Conservation (phyloP, 2,329 filamentous ascomycete genomes). For the Alternaria dauci region DNA sequence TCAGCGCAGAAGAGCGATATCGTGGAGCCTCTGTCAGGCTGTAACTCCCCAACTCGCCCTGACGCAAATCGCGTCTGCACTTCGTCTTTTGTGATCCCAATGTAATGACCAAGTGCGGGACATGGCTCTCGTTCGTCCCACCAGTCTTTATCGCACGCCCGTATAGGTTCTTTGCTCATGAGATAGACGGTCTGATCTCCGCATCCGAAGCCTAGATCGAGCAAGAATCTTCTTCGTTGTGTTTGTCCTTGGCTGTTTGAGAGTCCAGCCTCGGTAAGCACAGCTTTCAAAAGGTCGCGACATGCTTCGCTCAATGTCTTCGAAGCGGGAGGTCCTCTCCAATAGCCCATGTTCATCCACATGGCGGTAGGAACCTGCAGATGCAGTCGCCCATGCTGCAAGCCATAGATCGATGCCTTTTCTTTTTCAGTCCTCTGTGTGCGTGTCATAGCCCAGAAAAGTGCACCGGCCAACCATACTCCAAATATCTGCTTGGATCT, state of each 20-base stretch:
- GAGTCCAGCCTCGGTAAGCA: constrained; percentile 57
- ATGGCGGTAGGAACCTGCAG: constrained; percentile 59
- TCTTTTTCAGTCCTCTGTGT: constrained; percentile 2
- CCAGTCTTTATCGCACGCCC: constrained; percentile 25
- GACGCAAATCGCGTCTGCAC: constrained; percentile 55
- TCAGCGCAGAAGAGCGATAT: constrained; percentile 59
- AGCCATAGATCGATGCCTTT: constrained; percentile 52
- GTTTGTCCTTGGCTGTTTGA: constrained; percentile 8
- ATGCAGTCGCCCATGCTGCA: constrained; percentile 67
- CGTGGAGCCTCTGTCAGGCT: background rate
- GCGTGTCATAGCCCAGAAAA: background rate
- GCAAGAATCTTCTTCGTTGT: constrained; percentile 36
- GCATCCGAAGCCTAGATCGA: constrained; percentile 68
- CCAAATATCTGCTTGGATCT: background rate
- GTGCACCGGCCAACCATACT: background rate
- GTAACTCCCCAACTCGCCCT: constrained; percentile 21
- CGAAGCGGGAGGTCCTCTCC: constrained; percentile 50
- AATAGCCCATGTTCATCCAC: constrained; percentile 72
- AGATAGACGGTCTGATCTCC: constrained; percentile 65
- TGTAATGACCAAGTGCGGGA: constrained; percentile 49
- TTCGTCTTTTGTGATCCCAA: constrained; percentile 62
- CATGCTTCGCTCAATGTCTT: constrained; percentile 57
- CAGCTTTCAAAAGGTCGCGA: constrained; percentile 58
- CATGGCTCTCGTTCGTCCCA: constrained; percentile 20
- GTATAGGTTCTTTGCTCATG: constrained; percentile 28